Evolutionary conservation across 306 rosid species (phyloP).

Genomic region (Myrica gale): DNA sequence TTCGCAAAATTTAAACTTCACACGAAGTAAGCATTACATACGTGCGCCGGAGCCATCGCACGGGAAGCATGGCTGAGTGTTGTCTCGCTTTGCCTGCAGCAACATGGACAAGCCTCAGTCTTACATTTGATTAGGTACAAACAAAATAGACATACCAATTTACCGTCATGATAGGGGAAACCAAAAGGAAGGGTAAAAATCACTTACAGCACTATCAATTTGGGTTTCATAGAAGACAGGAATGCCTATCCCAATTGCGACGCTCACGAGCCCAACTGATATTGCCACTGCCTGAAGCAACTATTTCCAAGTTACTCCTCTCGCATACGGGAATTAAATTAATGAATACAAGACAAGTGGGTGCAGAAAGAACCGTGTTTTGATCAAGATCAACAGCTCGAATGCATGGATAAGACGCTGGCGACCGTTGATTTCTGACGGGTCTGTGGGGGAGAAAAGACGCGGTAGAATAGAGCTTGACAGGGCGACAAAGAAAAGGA

Average conservation of each 20-base stretch:
- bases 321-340: not conserved
- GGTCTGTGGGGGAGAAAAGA: slow-evolving; percentile 22
- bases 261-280: slow-evolving; percentile 74
- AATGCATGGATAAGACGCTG: slow-evolving; percentile 62
- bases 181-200: slow-evolving; percentile 1
- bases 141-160: slow-evolving; percentile 3
- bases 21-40: slow-evolving; percentile 33
- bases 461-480: slow-evolving; percentile 41
- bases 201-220: slow-evolving; percentile 78
- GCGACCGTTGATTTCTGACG: slow-evolving; percentile 48
- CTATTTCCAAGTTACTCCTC: not conserved
- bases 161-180: not conserved
- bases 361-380: slow-evolving; percentile 59
- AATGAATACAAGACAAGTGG: not conserved
- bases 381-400: slow-evolving; percentile 88
- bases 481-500: slow-evolving; percentile 65
- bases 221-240: slow-evolving; percentile 87
- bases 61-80: slow-evolving; percentile 94
- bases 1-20: not conserved
- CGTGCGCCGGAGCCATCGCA: slow-evolving; percentile 96
- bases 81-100: slow-evolving; percentile 81
- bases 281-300: slow-evolving; percentile 71
- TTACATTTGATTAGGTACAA: not conserved
- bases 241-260: slow-evolving; percentile 80
- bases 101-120: slow-evolving; percentile 13